Percentiles rank a stretch among this genome's conserved stretches.
Evolutionary conservation across 192 early-diverging fungal species (phyloP).

Genomic region (Coemansia sp.): DNA sequence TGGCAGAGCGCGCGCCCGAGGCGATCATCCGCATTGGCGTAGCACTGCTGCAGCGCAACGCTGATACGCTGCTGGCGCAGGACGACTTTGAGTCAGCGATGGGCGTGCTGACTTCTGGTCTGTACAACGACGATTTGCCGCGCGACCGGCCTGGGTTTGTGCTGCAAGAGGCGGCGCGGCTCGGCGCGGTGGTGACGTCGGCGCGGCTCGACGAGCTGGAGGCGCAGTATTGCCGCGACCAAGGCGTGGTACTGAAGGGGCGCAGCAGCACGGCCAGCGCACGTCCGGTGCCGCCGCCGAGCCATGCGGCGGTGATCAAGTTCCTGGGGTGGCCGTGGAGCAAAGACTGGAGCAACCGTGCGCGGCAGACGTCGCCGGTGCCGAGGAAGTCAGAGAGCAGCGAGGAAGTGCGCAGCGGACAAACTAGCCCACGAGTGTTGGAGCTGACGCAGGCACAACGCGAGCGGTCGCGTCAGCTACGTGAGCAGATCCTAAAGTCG

Average conservation of each 20-base stretch:
- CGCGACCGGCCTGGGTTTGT: slow-evolving; percentile 56
- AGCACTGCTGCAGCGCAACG: slow-evolving; percentile 82
- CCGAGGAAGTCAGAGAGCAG: not conserved
- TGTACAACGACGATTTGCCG: slow-evolving; percentile 73
- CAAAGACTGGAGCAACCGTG: slow-evolving; percentile 14
- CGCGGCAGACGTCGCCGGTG: not conserved
- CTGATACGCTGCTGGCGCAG: slow-evolving; percentile 66
- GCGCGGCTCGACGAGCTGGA: slow-evolving; percentile 70
- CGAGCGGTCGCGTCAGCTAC: slow-evolving; percentile 32
- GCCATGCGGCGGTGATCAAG: slow-evolving; percentile 23
- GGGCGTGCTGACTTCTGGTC: slow-evolving; percentile 77
- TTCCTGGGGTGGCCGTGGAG: slow-evolving; percentile 50
- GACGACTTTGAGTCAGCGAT: slow-evolving; percentile 80
- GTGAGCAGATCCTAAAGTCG: slow-evolving; percentile 41
- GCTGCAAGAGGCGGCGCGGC: slow-evolving; percentile 74
- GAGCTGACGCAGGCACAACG: slow-evolving; percentile 38
- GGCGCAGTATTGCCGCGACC: slow-evolving; percentile 31
- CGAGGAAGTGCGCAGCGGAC: slow-evolving; percentile 2
- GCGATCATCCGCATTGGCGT: slow-evolving; percentile 85
- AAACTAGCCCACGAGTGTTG: slow-evolving; percentile 29
- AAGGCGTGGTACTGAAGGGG: slow-evolving; percentile 13
- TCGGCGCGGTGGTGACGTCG: slow-evolving; percentile 67
- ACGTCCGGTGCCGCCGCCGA: not conserved
- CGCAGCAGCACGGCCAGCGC: slow-evolving; percentile 5
- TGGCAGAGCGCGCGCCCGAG: slow-evolving; percentile 89